Base-by-base conservation (phyloP, 805 yeast genomes). In the Lipomyces mesembrius region DNA sequence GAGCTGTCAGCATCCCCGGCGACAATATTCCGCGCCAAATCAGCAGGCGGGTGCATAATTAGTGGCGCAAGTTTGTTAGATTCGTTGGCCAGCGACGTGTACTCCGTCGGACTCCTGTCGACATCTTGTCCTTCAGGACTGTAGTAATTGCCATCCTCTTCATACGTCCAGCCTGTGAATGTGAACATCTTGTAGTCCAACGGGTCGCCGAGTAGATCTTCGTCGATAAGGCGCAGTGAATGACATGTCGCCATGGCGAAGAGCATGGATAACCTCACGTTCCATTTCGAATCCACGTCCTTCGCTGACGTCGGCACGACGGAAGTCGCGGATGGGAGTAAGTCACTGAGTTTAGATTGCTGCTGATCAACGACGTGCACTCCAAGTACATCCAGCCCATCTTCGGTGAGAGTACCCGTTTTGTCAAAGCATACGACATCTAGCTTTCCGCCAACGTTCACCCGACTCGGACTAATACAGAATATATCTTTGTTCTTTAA, bases 401-500 rank as follows among this genome's bases (percentile, higher is more conserved):
- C 99, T 75, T 95, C 98, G 0, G 99, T 95, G 70, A 95, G 81
- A 0, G 99, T 95, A 2, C 99, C 99, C 0, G 99, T 95, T 76
- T 95, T 95, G 79, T 95, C 99, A 77, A 95, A 95, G 74, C 97
- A 92, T 75, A 92, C 82, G 2, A 91, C 86, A 75, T 94, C 98
- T 32, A 95, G 76, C 73, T 95, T 92, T 9, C 99, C 99, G 46
- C 97, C 97, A n/a, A 95, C 88, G 75, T 95, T 95, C 58, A 96
- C 95, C 67, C 97, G 84, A 1, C 95, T 91, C 2, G 99, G 99
- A 1, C 97, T 87, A 64, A 94, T 94, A 77, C 99, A 95, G 73
- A 88, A 95, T 1, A 96, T 88, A 53, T 84, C 81, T 67, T 85
- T 84, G 67, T 83, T 79, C 69, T 91, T 87, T 69, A 95, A 81